A percentile compares a stretch with the other conserved stretches of the same genome.
Evolutionary conservation across 2,329 filamentous ascomycete species (phyloP).

Genomic region (Calonectria henricotiae): DNA sequence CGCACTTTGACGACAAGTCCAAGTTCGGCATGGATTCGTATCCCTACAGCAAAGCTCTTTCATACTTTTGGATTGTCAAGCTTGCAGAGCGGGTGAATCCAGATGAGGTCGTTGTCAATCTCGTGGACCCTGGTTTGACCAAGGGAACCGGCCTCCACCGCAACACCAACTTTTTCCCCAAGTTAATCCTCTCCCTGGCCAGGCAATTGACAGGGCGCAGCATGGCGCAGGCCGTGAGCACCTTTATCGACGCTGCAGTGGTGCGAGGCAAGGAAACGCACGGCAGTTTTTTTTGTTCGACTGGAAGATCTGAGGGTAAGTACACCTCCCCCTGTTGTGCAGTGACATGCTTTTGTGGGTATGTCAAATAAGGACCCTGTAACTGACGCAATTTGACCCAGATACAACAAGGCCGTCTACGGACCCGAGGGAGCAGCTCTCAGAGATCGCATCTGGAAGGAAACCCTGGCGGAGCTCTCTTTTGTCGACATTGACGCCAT

Average conservation of each 20-base stretch:
- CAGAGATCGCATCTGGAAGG: constrained; percentile 60
- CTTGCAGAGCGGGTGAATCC: constrained; percentile 58
- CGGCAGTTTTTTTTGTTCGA: constrained; percentile 49
- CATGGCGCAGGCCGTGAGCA: constrained; percentile 43
- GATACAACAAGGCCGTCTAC: constrained; percentile 56
- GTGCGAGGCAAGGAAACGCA: constrained; percentile 47
- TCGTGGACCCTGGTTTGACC: constrained; percentile 64
- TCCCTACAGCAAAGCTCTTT: constrained; percentile 53
- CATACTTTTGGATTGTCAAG: constrained; percentile 58
- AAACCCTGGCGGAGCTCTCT: constrained; percentile 58
- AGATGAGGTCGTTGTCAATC: constrained; percentile 64
- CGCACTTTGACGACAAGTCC: constrained; percentile 54
- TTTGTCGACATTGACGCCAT: constrained; percentile 53
- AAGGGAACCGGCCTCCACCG: constrained; percentile 62
- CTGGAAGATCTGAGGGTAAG: constrained; percentile 51
- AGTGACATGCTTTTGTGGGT: not conserved
- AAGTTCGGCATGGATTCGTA: constrained; percentile 51
- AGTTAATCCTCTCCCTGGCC: constrained; percentile 16
- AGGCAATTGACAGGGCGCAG: constrained; percentile 41
- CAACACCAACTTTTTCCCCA: constrained; percentile 48
- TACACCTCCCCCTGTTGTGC: not conserved
- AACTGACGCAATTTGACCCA: constrained; percentile 46
- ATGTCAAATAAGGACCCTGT: not conserved
- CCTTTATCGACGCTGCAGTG: constrained; percentile 46
- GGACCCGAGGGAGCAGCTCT: constrained; percentile 56